phyloP scores from a whole-genome alignment of 345 rosid species.

The Eucalyptus urophylla region DNA sequence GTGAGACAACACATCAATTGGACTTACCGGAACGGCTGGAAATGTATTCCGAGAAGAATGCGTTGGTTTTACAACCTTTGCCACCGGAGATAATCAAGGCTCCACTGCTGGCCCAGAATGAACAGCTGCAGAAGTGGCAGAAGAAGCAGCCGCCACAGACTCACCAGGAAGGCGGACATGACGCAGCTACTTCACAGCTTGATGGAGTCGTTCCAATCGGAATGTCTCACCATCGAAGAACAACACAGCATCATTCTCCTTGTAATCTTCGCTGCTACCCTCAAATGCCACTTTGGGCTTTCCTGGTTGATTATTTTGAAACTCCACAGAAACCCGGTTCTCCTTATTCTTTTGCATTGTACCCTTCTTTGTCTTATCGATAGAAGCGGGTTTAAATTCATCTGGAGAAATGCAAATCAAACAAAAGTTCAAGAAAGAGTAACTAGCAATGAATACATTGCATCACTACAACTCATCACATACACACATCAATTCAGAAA shows the following conservation, averaged over 20 bases:
- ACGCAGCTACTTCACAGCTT: slow-evolving; percentile 82
- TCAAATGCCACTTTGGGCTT: slow-evolving; percentile 76
- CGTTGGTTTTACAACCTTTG: slow-evolving; percentile 29
- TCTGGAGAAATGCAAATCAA: slow-evolving; percentile 15
- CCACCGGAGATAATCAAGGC: slow-evolving; percentile 38
- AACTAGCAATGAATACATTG: not conserved
- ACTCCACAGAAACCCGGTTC: slow-evolving; percentile 70
- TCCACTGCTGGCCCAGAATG: slow-evolving; percentile 25
- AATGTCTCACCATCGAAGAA: slow-evolving; percentile 70
- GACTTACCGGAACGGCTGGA: slow-evolving; percentile 46
- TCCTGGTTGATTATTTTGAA: slow-evolving; percentile 73
- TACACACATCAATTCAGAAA: not conserved
- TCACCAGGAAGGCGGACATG: slow-evolving; percentile 58
- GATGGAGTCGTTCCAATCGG: slow-evolving; percentile 65
- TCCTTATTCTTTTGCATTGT: slow-evolving; percentile 62
- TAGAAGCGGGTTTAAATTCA: slow-evolving; percentile 86
- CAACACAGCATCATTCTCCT: slow-evolving; percentile 64
- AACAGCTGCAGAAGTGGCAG: slow-evolving; percentile 12
- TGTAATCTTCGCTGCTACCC: slow-evolving; percentile 81
- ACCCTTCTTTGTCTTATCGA: slow-evolving; percentile 67
- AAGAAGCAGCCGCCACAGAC: slow-evolving; percentile 19
- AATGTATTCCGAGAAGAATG: slow-evolving; percentile 18
- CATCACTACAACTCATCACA: not conserved
- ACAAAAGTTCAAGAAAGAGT: not conserved
- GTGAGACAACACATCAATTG: too few relatives aligned